Conservation (phyloP, 257 asterid species). For the Craterostigma plantagineum region DNA sequence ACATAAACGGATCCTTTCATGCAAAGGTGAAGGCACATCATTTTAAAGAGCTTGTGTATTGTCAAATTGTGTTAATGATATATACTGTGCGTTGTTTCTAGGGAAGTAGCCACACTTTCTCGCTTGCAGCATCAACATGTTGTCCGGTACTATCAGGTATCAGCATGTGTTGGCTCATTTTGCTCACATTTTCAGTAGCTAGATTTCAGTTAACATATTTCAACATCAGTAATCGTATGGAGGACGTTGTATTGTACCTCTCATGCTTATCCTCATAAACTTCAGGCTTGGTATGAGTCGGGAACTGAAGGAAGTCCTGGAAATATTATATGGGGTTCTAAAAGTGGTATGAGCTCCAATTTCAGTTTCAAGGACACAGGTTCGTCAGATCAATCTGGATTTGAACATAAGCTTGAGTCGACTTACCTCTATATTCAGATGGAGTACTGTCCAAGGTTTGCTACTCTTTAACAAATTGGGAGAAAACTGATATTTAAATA, state of each 20-base stretch:
- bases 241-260: neutral
- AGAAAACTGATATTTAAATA: neutral
- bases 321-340: slow-evolving; percentile 42
- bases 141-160: slow-evolving; percentile 93
- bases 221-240: neutral
- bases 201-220: too few species aligned
- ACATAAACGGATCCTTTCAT: too few species aligned
- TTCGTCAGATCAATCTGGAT: slow-evolving; percentile 35
- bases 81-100: slow-evolving; percentile 9
- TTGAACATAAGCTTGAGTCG: slow-evolving; percentile 49
- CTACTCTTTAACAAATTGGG: slow-evolving; percentile 2
- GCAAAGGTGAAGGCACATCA: neutral
- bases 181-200: too few species aligned
- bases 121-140: slow-evolving; percentile 96
- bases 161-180: neutral
- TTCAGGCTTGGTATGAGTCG: slow-evolving; percentile 96
- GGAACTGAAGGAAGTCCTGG: slow-evolving; percentile 46
- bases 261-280: slow-evolving; percentile 5
- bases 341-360: slow-evolving; percentile 49
- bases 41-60: neutral
- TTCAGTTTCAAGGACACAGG: slow-evolving; percentile 44
- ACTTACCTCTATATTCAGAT: slow-evolving; percentile 90
- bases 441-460: slow-evolving; percentile 96
- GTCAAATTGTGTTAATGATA: neutral
- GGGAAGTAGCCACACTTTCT: slow-evolving; percentile 96